A percentile compares a stretch with the other conserved stretches of the same genome.
Conservation (phyloP, 768 basidiomycete genomes). For the Boletus coccyginus region DNA sequence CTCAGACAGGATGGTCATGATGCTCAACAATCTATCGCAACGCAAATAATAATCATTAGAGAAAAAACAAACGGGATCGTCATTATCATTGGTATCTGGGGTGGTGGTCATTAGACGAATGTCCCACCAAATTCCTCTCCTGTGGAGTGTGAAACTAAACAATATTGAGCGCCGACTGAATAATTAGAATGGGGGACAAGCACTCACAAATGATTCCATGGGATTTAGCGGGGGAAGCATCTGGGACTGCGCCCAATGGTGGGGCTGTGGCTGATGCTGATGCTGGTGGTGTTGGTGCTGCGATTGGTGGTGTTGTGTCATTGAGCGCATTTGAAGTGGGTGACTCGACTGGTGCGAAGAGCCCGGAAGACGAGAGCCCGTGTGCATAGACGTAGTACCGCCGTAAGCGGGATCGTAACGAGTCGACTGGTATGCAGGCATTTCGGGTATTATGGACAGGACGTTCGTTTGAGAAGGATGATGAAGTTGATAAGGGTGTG, state of each 20-base stretch:
- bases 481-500: slow-evolving; percentile 43
- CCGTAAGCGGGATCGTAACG: slow-evolving; percentile 55
- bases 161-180: slow-evolving; percentile 10
- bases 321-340: slow-evolving; percentile 47
- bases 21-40: slow-evolving; percentile 44
- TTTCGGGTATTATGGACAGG: slow-evolving; percentile 60
- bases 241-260: slow-evolving; percentile 53
- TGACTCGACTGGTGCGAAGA: slow-evolving; percentile 27
- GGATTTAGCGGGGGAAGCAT: slow-evolving; percentile 47
- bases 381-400: slow-evolving; percentile 29
- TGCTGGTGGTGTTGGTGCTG: slow-evolving; percentile 9
- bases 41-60: slow-evolving; percentile 38
- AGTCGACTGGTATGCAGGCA: slow-evolving; percentile 45
- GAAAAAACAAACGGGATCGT: slow-evolving; percentile 28
- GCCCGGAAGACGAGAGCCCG: slow-evolving; percentile 40
- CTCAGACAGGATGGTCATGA: slow-evolving; percentile 45
- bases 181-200: neutral
- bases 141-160: slow-evolving; percentile 34
- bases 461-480: slow-evolving; percentile 42
- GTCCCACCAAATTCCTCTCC: slow-evolving; percentile 49
- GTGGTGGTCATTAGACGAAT: slow-evolving; percentile 45
- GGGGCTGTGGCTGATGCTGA: slow-evolving; percentile 27
- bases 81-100: slow-evolving; percentile 50
- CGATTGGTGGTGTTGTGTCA: slow-evolving; percentile 43
- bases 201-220: slow-evolving; percentile 65